Conservation (phyloP, 768 basidiomycete species). For the Collybia nuda region DNA sequence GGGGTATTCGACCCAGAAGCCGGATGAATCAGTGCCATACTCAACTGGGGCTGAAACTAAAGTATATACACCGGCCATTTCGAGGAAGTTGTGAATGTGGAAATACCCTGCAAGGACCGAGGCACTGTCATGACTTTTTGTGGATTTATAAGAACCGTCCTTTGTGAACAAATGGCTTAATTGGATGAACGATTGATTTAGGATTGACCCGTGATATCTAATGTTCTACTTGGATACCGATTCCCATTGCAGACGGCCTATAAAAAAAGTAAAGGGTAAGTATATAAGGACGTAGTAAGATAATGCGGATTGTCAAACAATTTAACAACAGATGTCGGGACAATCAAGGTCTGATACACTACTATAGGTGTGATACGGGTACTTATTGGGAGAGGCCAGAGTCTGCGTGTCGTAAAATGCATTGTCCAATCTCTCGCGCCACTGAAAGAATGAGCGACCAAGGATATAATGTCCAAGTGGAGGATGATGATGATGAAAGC, state of each 20-base stretch:
- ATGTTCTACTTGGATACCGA: no score
- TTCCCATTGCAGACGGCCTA: not conserved
- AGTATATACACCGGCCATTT: conserved; percentile 37
- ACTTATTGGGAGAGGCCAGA: not conserved
- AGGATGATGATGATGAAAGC: no score
- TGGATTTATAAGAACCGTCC: not conserved
- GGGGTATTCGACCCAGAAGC: conserved; percentile 71
- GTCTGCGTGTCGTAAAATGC: no score
- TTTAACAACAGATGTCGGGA: not conserved
- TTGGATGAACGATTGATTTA: not conserved
- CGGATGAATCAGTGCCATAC: conserved; percentile 49
- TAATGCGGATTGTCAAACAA: not conserved
- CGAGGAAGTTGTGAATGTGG: conserved; percentile 34
- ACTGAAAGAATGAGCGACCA: no score
- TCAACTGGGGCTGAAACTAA: conserved; percentile 42
- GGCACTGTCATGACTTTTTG: conserved; percentile 6
- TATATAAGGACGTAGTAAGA: no score
- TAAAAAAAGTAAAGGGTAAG: not conserved
- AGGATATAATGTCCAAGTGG: no score
- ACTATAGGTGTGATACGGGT: not conserved
- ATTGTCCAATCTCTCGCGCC: no score
- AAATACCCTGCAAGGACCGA: conserved; percentile 6
- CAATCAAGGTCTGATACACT: not conserved
- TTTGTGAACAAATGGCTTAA: not conserved
- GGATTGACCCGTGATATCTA: not conserved